Percentiles rank a stretch among this genome's conserved stretches.
Evolutionary conservation across 164 flowering plant species (phyloP).

Genomic region (Chimonanthus salicifolius): DNA sequence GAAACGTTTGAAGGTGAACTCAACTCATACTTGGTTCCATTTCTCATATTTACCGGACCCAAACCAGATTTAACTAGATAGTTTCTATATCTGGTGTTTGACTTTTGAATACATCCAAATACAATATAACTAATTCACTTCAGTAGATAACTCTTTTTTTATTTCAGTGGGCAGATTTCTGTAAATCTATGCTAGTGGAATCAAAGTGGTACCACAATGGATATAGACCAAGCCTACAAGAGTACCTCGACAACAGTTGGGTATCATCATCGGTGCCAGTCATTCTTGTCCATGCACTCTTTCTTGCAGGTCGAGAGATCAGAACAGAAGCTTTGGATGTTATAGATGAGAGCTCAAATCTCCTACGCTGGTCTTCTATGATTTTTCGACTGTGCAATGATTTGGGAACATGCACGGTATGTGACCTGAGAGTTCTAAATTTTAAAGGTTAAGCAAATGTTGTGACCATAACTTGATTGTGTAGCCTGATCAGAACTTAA

Average conservation of each 20-base stretch:
- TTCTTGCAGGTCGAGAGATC: background rate
- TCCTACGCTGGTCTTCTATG: constrained; percentile 3
- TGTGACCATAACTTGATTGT: background rate
- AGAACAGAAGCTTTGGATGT: constrained; percentile 9
- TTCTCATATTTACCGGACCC: background rate
- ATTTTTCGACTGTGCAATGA: constrained; percentile 5
- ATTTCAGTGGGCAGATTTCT: constrained; percentile 7
- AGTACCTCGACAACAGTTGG: constrained; percentile 32
- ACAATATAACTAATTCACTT: too few relatives aligned
- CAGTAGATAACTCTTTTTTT: background rate
- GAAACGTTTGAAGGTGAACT: too few relatives aligned
- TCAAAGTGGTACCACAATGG: constrained; percentile 24
- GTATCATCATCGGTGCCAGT: constrained; percentile 33
- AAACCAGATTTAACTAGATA: too few relatives aligned
- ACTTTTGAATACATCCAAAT: background rate
- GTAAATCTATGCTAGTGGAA: constrained; percentile 21
- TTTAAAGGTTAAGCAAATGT: too few relatives aligned
- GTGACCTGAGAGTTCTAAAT: background rate
- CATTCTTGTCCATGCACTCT: constrained; percentile 18
- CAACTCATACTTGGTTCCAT: background rate
- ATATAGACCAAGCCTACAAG: constrained; percentile 25
- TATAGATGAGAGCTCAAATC: background rate
- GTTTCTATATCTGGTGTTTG: background rate
- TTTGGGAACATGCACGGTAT: background rate
- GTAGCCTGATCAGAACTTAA: background rate